phyloP scores from a whole-genome alignment of 2,329 filamentous ascomycete species.

The Paracamarosporium sp. region DNA sequence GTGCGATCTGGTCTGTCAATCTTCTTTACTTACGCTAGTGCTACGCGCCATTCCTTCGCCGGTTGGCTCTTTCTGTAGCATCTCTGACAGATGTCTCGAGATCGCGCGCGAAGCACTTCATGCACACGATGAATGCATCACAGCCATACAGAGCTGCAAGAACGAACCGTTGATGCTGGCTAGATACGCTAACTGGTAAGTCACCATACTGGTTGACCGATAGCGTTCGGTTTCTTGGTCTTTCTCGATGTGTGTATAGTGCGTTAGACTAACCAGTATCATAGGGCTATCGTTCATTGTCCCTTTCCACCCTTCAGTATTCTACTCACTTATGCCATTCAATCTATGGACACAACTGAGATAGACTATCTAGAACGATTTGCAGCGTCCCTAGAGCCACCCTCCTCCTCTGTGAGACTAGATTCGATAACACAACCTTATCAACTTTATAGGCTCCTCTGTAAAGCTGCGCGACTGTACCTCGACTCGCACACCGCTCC shows the following conservation, averaged over 20 bases:
- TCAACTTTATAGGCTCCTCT: not conserved
- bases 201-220: not conserved
- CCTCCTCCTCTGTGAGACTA: not conserved
- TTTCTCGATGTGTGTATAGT: no score
- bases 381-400: not conserved
- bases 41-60: slow-evolving; percentile 33
- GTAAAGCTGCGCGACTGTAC: not conserved
- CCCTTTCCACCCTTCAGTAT: slow-evolving; percentile 51
- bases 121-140: slow-evolving; percentile 44
- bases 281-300: slow-evolving; percentile 45
- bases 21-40: slow-evolving; percentile 43
- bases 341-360: slow-evolving; percentile 7
- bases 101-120: slow-evolving; percentile 43
- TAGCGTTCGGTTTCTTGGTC: no score
- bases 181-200: slow-evolving; percentile 47
- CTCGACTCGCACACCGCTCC: not conserved
- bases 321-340: slow-evolving; percentile 41
- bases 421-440: not conserved
- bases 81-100: slow-evolving; percentile 35
- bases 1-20: slow-evolving; percentile 44
- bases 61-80: slow-evolving; percentile 12
- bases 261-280: not conserved
- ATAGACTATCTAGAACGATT: not conserved
- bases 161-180: slow-evolving; percentile 32
- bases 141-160: slow-evolving; percentile 23